Base-by-base conservation (phyloP, 2,329 filamentous ascomycete species). In the Sporothrix brunneoviolacea region DNA sequence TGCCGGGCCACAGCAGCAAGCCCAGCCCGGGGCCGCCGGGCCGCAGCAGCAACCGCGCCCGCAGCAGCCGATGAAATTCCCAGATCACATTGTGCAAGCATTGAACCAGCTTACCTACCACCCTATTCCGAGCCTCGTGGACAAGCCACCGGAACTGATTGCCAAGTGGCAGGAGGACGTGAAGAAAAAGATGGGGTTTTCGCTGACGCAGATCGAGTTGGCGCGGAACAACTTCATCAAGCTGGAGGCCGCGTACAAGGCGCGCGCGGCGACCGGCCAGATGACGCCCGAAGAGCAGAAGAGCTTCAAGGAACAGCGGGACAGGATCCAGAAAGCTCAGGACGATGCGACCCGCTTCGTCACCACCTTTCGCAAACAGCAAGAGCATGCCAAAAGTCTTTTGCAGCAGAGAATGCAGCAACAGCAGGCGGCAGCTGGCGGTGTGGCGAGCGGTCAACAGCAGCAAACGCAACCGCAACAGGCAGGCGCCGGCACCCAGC, bases 151-250 rank as follows among this genome's bases (percentile, higher is more conserved):
- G 0, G 69, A 74, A n/a, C 65, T 69, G 4, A 66, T 68, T 2
- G 55, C 61, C 0, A 75, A 75, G 54, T 79, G 74, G 73, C 60
- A 73, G 2, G 65, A 70, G 8, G 71, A 77, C 2, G 64, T 71
- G 28, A 76, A 71, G 57, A 63, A 67, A 0, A 69, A 68, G 48
- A 78, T 80, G 52, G 65, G 67, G 0, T 65, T 71, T 35, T 75
- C 73, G 0, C 60, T 81, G 6, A 63, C 72, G 55, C 67, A 70
- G 2, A 78, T 80, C 68, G 76, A 80, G 33, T 64, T 57, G 9
- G 65, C 68, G 3, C 69, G 71, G 10, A 59, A 55, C n/a, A 66
- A 68, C 41, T 59, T 77, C 4, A 62, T 62, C 3, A 62, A 62
- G 44, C 62, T 77, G 47, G 74, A 79, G 10, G 64, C 64, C 40